Evolutionary conservation across 1,139 yeast genomes (phyloP), one percentile per base, ranked within the genome.

Genomic region (Citeromyces hawaiiensis): DNA sequence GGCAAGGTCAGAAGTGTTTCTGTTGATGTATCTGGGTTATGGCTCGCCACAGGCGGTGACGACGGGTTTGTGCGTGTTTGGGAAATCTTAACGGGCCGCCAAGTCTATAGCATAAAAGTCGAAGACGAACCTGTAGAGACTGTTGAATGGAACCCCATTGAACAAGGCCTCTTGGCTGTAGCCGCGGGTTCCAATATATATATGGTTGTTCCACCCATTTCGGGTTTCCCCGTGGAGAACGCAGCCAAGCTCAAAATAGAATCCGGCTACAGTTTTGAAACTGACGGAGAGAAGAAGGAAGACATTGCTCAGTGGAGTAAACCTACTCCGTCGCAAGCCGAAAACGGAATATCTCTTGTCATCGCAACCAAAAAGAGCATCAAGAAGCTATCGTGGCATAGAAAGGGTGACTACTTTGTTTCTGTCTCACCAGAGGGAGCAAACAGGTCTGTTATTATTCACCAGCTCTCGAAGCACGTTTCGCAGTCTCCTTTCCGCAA

Each of bases 21-120:
- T 10, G 72, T 88, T 39, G 95, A 91, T 56, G 94, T 96, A 40
- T 70, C 78, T 39, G 99, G 98, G 7, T 68, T 83, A 51, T 91
- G 95, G 91, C 66, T 91, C 46, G 98, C 98, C 17, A 91, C 98
- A 8, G 98, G 97, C 42, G 83, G 96, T 19, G 98, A 91, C 56
- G 99, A 91, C 57, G 97, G 96, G 39, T 72, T 88, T 19, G 87
- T 91, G n/a, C 72, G 96, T 51, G 71, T 91, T 15, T 91, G 98
- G 98, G 99, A 93, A 63, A 76, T 87, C 13, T 66, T 87, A 44
- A 86, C 97, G 4, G 99, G 98, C 38, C 77, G 98, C 61, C 94
- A 88, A 64, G 83, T 91, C 39, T 85, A 75, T 70, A 71, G 76
- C 45, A 66, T 76, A 19, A 66, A 66, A 18, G 61, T 76, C 35